phyloP scores from a whole-genome alignment of 257 asterid species.

The Solanum raphanifolium region DNA sequence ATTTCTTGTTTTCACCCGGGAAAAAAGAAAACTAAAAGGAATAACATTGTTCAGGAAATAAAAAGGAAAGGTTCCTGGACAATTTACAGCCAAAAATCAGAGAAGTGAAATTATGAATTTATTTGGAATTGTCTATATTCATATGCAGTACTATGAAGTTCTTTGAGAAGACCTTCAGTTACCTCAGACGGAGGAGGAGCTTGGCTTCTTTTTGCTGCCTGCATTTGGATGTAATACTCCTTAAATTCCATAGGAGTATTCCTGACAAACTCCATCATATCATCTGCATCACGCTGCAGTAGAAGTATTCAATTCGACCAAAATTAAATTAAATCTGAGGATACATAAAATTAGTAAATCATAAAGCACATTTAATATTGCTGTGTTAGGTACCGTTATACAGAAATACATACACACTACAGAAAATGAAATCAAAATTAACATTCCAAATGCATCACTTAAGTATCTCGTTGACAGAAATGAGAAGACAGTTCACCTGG shows the following conservation, averaged over 20 bases:
- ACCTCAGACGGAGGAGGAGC: conserved; percentile 92
- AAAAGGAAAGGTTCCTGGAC: neutral
- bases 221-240: conserved; percentile 97
- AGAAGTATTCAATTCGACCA: neutral
- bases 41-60: neutral
- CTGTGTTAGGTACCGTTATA: neutral
- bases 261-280: conserved; percentile 67
- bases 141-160: neutral
- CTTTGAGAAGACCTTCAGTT: conserved; percentile 4
- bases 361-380: neutral
- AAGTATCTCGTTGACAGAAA: neutral
- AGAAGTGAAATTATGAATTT: neutral
- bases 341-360: neutral
- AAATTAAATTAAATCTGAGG: neutral
- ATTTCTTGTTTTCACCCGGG: neutral
- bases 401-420: neutral
- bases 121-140: neutral
- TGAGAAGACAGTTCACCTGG: neutral
- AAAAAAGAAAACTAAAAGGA: neutral
- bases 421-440: neutral
- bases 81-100: neutral
- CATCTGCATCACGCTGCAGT: conserved; percentile 84
- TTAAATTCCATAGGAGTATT: conserved; percentile 72
- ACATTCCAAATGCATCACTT: neutral
- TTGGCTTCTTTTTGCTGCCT: conserved; percentile 95